Evolutionary conservation across 1,139 yeast genomes (phyloP).

Genomic region (Candida glucosophila): DNA sequence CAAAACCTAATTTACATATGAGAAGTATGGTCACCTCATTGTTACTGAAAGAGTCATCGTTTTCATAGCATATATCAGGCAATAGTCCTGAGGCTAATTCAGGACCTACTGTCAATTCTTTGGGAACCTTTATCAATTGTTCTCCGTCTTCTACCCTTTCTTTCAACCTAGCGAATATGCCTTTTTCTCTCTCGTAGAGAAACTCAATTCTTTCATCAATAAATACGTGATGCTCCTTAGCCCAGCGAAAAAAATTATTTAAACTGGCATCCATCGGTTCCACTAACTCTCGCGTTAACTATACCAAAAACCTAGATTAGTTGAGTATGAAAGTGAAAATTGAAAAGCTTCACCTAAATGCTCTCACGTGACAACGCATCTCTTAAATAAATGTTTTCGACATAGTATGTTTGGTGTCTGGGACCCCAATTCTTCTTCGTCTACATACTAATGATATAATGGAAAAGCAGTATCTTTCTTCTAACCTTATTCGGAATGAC

Average conservation of each 20-base stretch:
- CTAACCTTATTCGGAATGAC: no score
- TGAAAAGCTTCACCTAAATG: no score
- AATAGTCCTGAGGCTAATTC: conserved; percentile 3
- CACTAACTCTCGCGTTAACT: no score
- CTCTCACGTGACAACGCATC: no score
- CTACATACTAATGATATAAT: no score
- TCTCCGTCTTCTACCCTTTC: conserved; percentile 1
- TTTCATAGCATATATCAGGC: conserved; percentile 1
- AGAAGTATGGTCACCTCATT: conserved; percentile 5
- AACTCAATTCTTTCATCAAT: conserved; percentile 5
- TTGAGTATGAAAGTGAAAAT: no score
- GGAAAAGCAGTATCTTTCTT: no score
- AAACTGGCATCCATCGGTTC: conserved; percentile 1
- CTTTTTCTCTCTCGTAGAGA: conserved; percentile 1
- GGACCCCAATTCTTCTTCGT: no score
- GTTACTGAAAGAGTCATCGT: conserved; percentile 2
- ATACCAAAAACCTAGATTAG: no score
- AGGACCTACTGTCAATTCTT: conserved; percentile 4
- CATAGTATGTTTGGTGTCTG: no score
- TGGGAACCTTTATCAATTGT: conserved; percentile 4
- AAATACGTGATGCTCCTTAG: conserved; percentile 4
- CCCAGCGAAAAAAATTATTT: conserved; percentile 4
- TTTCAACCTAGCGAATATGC: conserved; percentile 3
- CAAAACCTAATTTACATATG: conserved; percentile 5
- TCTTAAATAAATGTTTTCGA: no score